phyloP scores from a whole-genome alignment of 2,329 filamentous ascomycete genomes.

The Colletotrichum graminicola region DNA sequence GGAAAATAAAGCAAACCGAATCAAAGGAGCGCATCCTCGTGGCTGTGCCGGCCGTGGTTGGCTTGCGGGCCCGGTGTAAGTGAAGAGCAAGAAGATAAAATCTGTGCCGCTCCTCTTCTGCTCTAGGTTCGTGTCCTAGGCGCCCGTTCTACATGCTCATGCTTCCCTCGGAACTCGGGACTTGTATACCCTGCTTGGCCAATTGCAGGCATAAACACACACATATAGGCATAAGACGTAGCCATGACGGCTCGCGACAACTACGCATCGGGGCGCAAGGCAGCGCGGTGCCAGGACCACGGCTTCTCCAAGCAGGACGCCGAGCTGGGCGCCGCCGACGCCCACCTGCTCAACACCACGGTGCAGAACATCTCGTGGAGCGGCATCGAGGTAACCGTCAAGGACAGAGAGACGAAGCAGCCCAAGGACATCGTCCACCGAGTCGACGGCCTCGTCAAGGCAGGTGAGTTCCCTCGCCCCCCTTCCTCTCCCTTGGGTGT shows the following conservation, averaged over 20 bases:
- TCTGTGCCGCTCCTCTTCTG: neutral
- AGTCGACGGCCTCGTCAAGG: conserved; percentile 73
- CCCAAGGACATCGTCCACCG: conserved; percentile 73
- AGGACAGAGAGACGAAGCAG: conserved; percentile 75
- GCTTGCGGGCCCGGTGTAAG: neutral
- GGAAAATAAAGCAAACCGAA: neutral
- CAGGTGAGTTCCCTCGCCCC: conserved; percentile 56
- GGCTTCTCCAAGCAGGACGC: conserved; percentile 35
- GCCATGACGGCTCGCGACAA: conserved; percentile 2
- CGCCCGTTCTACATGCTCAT: neutral
- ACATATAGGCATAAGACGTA: neutral
- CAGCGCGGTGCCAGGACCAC: conserved; percentile 3
- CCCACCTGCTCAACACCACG: conserved; percentile 71
- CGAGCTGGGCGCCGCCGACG: conserved; percentile 52
- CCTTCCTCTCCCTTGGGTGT: neutral
- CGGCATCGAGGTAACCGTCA: conserved; percentile 76
- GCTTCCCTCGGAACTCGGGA: neutral
- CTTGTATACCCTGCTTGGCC: neutral
- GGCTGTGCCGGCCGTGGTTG: neutral
- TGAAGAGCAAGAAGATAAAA: neutral
- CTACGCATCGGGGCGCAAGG: conserved; percentile 5
- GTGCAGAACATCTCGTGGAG: conserved; percentile 76
- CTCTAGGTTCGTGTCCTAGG: neutral
- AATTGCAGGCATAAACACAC: too few species aligned
- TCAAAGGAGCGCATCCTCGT: neutral